Base-by-base conservation (phyloP, 2,329 filamentous ascomycete genomes). In the Cryphonectria parasitica region DNA sequence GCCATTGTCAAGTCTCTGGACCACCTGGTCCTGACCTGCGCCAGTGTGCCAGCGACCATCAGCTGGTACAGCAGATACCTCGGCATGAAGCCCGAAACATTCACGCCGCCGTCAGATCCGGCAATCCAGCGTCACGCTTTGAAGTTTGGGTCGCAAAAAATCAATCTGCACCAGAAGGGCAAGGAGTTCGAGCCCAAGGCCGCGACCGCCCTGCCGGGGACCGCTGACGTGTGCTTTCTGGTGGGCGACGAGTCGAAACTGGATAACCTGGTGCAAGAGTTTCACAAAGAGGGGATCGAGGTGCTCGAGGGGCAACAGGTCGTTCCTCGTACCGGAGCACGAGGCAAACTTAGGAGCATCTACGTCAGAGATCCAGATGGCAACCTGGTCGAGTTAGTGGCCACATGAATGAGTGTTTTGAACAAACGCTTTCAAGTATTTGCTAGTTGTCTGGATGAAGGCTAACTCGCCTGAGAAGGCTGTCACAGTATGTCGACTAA, bases 321-420 rank as follows among this genome's bases (percentile, higher is more conserved):
- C 15, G 88, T 90, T 5, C 76, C 81, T 17, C 80, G 89, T 62
- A 89, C 85, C 0, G 89, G 89, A 1, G 88, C 89, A 0, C 79
- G 80, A 67, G 87, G 88, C 0, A 83, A 79, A 69, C 78, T 91
- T 61, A 79, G 82, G 67, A 90, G 88, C 76, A 80, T 90, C 2
- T 90, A 90, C 77, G 83, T 88, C 66, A 80, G 88, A 52, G 88
- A 90, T 77, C 87, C 87, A 2, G 89, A 90, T 78, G 86, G 85
- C 6, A 90, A 90, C 76, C 74, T 90, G 73, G 84, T 90, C 56
- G 88, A 90, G 88, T 90, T 75, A 77, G 86, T 80, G 7, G 25
- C 41, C 58, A 36, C 15, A 39, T 39, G 36, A 39, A 22, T 39
- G 64, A 25, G 15, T 34, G 8, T 15, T 17, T 25, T 49, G 4